phyloP scores from a whole-genome alignment of 2,329 filamentous ascomycete species.

The Alternaria conjuncta region DNA sequence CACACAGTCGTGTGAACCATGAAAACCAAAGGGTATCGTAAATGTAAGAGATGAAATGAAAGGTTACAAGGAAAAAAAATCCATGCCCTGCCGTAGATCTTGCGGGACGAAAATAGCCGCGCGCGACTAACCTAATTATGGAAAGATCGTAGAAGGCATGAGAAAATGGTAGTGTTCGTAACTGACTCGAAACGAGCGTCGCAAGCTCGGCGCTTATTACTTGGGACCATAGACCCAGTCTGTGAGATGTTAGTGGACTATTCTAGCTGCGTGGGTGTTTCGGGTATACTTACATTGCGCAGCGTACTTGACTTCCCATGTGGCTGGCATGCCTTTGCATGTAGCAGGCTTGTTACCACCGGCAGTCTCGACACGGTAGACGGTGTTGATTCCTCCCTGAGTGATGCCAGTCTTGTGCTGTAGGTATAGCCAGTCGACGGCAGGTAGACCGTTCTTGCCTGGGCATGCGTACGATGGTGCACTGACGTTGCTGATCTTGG shows the following conservation, averaged over 20 bases:
- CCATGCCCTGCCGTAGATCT: neutral
- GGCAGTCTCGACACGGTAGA: constrained; percentile 58
- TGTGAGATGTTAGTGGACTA: constrained; percentile 10
- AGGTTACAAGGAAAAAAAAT: neutral
- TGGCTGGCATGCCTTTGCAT: constrained; percentile 44
- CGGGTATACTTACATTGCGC: constrained; percentile 39
- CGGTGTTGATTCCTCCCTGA: constrained; percentile 50
- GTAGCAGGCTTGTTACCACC: constrained; percentile 52
- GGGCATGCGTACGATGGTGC: constrained; percentile 58
- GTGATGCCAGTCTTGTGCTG: constrained; percentile 47
- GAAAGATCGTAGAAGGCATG: neutral
- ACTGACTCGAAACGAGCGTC: constrained; percentile 15
- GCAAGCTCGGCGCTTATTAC: constrained; percentile 25
- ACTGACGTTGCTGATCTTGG: constrained; percentile 58
- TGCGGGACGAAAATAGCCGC: neutral
- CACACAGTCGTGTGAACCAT: neutral
- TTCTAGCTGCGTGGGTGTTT: neutral
- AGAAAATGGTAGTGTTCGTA: constrained; percentile 3
- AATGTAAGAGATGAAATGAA: constrained; percentile 1
- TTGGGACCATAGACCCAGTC: constrained; percentile 54
- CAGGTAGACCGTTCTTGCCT: constrained; percentile 45
- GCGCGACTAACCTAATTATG: constrained; percentile 2
- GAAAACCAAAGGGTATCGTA: constrained; percentile 20
- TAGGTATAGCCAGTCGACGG: constrained; percentile 57
- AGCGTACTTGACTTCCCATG: constrained; percentile 53